Base-by-base conservation (phyloP, 73 alveolate genomes). In the Paramecium biaurelia region DNA sequence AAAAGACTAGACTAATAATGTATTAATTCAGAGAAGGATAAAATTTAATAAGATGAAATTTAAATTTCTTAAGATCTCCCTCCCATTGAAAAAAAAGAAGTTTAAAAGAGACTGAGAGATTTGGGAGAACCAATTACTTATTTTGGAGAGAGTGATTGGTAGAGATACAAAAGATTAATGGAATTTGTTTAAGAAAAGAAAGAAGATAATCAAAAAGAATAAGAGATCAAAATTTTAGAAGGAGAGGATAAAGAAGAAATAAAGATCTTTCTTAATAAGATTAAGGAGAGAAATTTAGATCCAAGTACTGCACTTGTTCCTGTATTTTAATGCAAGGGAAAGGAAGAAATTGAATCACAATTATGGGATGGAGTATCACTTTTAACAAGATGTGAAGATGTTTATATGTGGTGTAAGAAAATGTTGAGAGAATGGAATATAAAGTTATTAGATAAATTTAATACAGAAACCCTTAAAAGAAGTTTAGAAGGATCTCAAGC, bases 401-500 rank as follows among this genome's bases (percentile, higher is more conserved):
- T 92, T 2, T 76, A 74, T 74, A 72, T 70, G 34, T 96, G 98
- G 98, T 93, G 95, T 85, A 92, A 93, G 92, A 95, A 95, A 85
- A 95, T 95, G 95, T 76, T 96, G 82, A 70, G 92, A 32, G 96
- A 85, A n/a, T 95, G 97, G 97, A 95, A 94, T 34, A 41, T 45
- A 23, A 70, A 70, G 32, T 41, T 89, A 30, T 76, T 89, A 6
- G 95, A 95, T 53, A 49, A 92, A 57, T 38, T 88, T 37, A 92
- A 57, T 7, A 67, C 93, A 12, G 96, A 93, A 14, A 94, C 72
- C 2, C 32, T 21, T 0, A 57, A 92, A 30, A 85, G 63, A 37
- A 57, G 95, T 32, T 92, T 95, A 21, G 94, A 92, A 57, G 96
- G 94, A 14, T 89, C 92, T 23, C 49, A 85, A 53, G 95, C 92